phyloP scores from a whole-genome alignment of 345 rosid species.

The Hypericum androsaemum region DNA sequence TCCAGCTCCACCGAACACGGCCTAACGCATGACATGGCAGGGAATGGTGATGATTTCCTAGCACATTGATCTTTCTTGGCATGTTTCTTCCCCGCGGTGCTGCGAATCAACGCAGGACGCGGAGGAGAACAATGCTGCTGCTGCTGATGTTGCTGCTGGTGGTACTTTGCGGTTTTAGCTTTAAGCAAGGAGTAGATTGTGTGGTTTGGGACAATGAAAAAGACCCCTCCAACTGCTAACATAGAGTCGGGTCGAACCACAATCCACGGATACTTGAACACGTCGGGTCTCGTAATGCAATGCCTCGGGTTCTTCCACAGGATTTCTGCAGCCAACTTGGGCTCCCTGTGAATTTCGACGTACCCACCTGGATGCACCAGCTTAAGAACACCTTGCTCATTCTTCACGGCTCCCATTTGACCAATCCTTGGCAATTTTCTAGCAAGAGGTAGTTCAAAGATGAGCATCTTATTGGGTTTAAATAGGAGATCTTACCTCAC shows the following conservation, averaged over 20 bases:
- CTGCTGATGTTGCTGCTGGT: constrained; percentile 2
- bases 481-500: no score
- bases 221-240: constrained; percentile 27
- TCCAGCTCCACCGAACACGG: constrained; percentile 6
- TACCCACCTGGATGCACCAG: constrained; percentile 33
- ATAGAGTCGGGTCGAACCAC: constrained; percentile 36
- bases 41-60: constrained; percentile 18
- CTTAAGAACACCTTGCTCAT: constrained; percentile 19
- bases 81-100: not conserved
- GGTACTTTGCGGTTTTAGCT: constrained; percentile 11
- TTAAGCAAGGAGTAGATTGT: constrained; percentile 28
- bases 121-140: no score
- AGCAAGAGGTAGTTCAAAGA: not conserved
- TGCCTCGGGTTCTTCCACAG: constrained; percentile 41
- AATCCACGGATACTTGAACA: constrained; percentile 41
- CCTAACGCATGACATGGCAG: constrained; percentile 3
- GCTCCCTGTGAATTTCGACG: constrained; percentile 24
- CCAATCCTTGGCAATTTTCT: no score
- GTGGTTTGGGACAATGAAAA: constrained; percentile 32
- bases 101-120: no score
- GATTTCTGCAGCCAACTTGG: constrained; percentile 33
- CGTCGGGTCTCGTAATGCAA: constrained; percentile 33
- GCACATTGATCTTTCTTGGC: not conserved
- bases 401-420: constrained; percentile 1
- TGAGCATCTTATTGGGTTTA: no score